These are phyloP conservation scores for Rhamnella rubrinervis DNA, from an alignment of 331 rosid genomes.

Conservation along the genomic window DNA sequence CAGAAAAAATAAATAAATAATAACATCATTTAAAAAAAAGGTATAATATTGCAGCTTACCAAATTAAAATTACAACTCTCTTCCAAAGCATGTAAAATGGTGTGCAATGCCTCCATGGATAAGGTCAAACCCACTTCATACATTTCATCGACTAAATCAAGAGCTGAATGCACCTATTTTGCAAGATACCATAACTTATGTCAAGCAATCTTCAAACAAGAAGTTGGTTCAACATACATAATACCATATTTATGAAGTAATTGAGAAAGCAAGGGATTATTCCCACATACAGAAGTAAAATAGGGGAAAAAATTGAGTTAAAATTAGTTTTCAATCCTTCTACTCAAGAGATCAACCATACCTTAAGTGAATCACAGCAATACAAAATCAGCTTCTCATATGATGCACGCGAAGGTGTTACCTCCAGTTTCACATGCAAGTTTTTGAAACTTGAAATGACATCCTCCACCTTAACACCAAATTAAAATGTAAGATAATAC, in stretches of 20 bases:
- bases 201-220: conserved; percentile 16
- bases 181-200: conserved; percentile 6
- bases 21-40: not conserved
- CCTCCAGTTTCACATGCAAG: conserved; percentile 54
- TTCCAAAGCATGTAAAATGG: conserved; percentile 50
- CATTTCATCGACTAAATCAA: conserved; percentile 66
- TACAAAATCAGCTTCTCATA: conserved; percentile 63
- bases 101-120: conserved; percentile 40
- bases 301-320: too few species aligned
- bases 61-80: conserved; percentile 58
- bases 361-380: conserved; percentile 66
- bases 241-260: conserved; percentile 7
- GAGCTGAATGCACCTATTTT: conserved; percentile 66
- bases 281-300: not conserved
- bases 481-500: conserved; percentile 17
- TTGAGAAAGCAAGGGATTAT: conserved; percentile 13
- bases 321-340: not conserved
- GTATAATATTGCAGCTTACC: conserved; percentile 39
- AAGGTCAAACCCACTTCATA: conserved; percentile 53
- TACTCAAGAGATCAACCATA: conserved; percentile 28
- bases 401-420: conserved; percentile 61
- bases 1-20: not conserved
- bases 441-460: conserved; percentile 49
- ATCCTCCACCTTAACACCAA: conserved; percentile 76
- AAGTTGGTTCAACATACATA: conserved; percentile 13